These are phyloP conservation scores for Creolimax fragrantissima DNA, from an alignment of 78 protist species.

Conservation along the genomic window DNA sequence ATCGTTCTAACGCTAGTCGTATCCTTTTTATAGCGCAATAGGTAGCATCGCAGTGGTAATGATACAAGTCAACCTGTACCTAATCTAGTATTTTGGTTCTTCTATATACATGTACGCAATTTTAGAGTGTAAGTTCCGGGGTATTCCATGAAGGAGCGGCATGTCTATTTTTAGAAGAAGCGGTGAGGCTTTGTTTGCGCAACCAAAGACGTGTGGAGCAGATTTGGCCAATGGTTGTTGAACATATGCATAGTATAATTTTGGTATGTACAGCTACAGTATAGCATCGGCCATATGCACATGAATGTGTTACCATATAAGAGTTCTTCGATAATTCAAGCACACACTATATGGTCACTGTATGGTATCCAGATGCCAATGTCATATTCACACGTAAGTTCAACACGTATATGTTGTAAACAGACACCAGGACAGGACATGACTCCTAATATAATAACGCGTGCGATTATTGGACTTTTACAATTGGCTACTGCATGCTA, in stretches of 20 bases:
- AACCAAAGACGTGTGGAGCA: not conserved
- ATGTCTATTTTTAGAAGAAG: not conserved
- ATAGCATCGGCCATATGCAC: too few relatives aligned
- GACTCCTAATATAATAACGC: not conserved
- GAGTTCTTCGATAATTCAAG: too few relatives aligned
- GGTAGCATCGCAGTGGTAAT: too few relatives aligned
- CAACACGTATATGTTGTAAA: not conserved
- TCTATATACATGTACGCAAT: too few relatives aligned
- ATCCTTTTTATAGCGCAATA: too few relatives aligned
- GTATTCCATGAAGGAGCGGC: not conserved
- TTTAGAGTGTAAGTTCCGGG: too few relatives aligned
- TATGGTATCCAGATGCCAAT: too few relatives aligned
- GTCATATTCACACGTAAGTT: not conserved
- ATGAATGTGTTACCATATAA: too few relatives aligned
- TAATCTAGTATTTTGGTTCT: not conserved
- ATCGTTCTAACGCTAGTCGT: too few relatives aligned
- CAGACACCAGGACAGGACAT: not conserved
- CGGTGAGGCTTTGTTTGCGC: not conserved
- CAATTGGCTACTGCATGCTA: not conserved
- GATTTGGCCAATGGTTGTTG: not conserved
- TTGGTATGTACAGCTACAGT: not conserved
- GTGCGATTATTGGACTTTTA: not conserved
- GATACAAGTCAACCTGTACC: not conserved
- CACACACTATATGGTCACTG: too few relatives aligned
- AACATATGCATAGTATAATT: not conserved